Evolutionary conservation across 2,329 filamentous ascomycete species (phyloP).

Genomic region (Hypoxylon sp.): DNA sequence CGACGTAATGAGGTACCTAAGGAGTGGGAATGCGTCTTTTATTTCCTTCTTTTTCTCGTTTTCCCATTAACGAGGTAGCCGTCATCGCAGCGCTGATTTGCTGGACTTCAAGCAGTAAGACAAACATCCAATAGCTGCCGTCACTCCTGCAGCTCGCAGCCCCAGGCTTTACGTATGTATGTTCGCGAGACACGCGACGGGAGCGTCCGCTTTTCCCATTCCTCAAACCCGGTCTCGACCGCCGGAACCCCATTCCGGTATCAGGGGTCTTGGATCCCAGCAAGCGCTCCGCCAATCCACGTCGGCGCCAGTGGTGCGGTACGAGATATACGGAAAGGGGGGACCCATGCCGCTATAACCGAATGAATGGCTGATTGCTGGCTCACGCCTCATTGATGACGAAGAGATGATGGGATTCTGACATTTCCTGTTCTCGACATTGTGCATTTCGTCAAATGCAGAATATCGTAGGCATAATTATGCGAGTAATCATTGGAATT

Average conservation of each 20-base stretch:
- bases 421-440: conserved; percentile 9
- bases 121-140: conserved; percentile 25
- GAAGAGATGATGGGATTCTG: conserved; percentile 16
- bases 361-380: conserved; percentile 21
- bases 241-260: conserved; percentile 37
- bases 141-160: conserved; percentile 23
- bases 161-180: conserved; percentile 12
- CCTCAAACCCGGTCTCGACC: conserved; percentile 29
- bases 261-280: conserved; percentile 31
- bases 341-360: conserved; percentile 38
- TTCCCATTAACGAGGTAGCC: conserved; percentile 25
- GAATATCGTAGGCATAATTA: conserved; percentile 1
- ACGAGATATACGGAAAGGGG: conserved; percentile 21
- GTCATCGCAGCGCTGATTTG: conserved; percentile 18
- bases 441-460: conserved; percentile 4
- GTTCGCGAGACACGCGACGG: conserved; percentile 33
- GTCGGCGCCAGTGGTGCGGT: conserved; percentile 41
- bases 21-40: conserved; percentile 11
- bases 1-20: conserved; percentile 6
- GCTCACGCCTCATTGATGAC: conserved; percentile 12
- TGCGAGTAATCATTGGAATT: conserved; percentile 2
- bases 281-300: conserved; percentile 35
- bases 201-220: conserved; percentile 30
- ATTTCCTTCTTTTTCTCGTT: conserved; percentile 1
- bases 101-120: neutral